Base-by-base conservation (phyloP, 129 eudicot genomes). In the Centrapalus pauciflorus region DNA sequence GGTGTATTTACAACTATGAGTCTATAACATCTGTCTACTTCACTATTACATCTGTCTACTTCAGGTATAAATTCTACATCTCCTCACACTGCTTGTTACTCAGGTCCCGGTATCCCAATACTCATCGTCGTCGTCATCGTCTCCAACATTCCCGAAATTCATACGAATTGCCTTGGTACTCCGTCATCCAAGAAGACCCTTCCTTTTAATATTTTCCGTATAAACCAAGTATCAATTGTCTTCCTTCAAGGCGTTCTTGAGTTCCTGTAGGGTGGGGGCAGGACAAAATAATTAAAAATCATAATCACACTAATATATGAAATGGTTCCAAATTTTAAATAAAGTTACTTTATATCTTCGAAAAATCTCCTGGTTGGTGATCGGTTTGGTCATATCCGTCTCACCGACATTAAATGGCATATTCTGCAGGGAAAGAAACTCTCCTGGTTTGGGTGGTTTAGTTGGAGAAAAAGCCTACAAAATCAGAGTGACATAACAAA, bases 211-310 rank as follows among this genome's bases (percentile, higher is more conserved):
- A 72, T 86, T 89, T 28, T 96, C 92, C 12, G 96, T 77, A 76
- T 93, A 93, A 27, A 77, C 77, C 6, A 96, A 83, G 70, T 88
- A 75, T 93, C 98, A 7, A 93, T 79, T 93, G 70, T 93, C 98
- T 80, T 93, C 98, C 80, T 52, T 82, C 77, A 93, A 58, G 0
- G 98, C 91, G 70, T 82, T 88, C 84, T 93, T 93, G 50, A 83
- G 89, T 50, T 88, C 98, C 98, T 93, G 81, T 29, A 55, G 25
- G n/a, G 27, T 19, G 10, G n/a, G n/a, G n/a, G 60, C n/a, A 79
- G 27, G 19, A 64, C 20, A 28, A 28, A 32, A 58, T 21, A 32
- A 70, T 24, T 24, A 27, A 13, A 12, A 41, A 27, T 20, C 4
- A 23, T 12, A 9, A 24, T 10, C 26, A 55, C 14, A 28, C 4